Evolutionary conservation across 306 rosid genomes (phyloP).

Genomic region (Prunus fruticosa): DNA sequence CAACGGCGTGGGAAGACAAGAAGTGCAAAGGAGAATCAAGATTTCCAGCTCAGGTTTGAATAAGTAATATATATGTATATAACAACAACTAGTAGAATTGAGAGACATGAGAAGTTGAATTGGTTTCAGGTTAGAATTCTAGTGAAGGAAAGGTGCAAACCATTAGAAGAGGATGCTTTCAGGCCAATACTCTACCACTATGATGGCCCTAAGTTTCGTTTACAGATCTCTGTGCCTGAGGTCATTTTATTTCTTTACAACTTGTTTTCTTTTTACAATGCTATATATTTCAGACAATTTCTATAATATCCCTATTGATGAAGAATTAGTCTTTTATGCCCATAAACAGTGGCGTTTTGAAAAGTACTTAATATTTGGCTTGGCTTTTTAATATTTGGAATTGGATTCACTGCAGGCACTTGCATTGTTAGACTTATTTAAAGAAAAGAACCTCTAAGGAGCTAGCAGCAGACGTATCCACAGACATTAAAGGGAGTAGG

Average conservation of each 20-base stretch:
- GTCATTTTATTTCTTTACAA: neutral
- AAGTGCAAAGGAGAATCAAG: constrained; percentile 31
- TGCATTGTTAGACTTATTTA: constrained; percentile 23
- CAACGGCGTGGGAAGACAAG: constrained; percentile 30
- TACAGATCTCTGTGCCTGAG: constrained; percentile 32
- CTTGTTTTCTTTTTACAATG: neutral
- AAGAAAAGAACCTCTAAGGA: neutral
- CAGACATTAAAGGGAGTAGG: too few species aligned
- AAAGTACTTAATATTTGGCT: neutral
- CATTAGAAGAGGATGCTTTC: constrained; percentile 27
- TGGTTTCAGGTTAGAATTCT: constrained; percentile 23
- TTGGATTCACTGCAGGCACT: constrained; percentile 19
- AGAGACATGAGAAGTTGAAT: neutral
- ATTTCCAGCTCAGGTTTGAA: constrained; percentile 19
- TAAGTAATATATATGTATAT: too few species aligned
- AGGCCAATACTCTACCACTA: constrained; percentile 28
- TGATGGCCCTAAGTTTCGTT: constrained; percentile 33
- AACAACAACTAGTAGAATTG: neutral
- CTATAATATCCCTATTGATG: too few species aligned
- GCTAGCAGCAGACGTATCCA: too few species aligned
- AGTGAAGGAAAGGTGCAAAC: constrained; percentile 24
- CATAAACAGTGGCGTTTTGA: too few species aligned
- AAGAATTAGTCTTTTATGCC: too few species aligned
- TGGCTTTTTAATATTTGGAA: neutral
- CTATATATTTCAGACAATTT: neutral